These are phyloP conservation scores for Pythium brachiatum DNA, from an alignment of 352 stramenopile species.

Conservation along the genomic window DNA sequence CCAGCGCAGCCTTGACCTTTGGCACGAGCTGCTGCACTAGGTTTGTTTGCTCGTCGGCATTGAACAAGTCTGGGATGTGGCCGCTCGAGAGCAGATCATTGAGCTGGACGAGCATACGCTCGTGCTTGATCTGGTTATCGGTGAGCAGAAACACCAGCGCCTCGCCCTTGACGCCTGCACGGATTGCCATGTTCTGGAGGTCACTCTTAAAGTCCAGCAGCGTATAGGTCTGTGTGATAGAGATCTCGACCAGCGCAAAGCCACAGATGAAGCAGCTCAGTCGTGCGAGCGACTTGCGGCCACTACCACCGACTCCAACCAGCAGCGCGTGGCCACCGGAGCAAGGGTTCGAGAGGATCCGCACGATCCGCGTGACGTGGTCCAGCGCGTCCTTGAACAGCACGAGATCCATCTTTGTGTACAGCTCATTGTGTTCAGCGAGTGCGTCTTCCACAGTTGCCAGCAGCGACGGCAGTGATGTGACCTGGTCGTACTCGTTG, in stretches of 20 bases:
- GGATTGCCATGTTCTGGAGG: conserved; percentile 88
- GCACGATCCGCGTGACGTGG: conserved; percentile 92
- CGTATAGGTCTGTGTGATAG: conserved; percentile 88
- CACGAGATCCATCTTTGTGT: conserved; percentile 93
- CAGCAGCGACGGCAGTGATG: conserved; percentile 60
- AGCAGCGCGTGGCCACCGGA: conserved; percentile 90
- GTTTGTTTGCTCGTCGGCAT: conserved; percentile 86
- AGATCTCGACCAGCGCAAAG: conserved; percentile 87
- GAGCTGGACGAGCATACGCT: conserved; percentile 93
- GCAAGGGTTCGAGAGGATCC: conserved; percentile 92
- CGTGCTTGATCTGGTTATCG: conserved; percentile 94
- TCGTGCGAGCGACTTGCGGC: conserved; percentile 91
- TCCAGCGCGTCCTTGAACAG: conserved; percentile 96
- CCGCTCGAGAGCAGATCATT: conserved; percentile 93
- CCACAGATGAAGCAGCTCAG: conserved; percentile 91
- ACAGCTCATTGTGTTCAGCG: conserved; percentile 91
- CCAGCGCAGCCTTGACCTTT: conserved; percentile 76
- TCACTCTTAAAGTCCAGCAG: conserved; percentile 95
- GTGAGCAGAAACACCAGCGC: conserved; percentile 91
- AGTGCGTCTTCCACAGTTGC: conserved; percentile 87
- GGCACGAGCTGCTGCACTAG: conserved; percentile 87
- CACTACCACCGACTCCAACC: conserved; percentile 92
- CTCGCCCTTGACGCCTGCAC: conserved; percentile 92
- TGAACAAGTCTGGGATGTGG: conserved; percentile 93
- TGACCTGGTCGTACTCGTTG: conserved; percentile 92